Conservation (phyloP, 108 stramenopile genomes). For the Cyclotella cryptica region DNA sequence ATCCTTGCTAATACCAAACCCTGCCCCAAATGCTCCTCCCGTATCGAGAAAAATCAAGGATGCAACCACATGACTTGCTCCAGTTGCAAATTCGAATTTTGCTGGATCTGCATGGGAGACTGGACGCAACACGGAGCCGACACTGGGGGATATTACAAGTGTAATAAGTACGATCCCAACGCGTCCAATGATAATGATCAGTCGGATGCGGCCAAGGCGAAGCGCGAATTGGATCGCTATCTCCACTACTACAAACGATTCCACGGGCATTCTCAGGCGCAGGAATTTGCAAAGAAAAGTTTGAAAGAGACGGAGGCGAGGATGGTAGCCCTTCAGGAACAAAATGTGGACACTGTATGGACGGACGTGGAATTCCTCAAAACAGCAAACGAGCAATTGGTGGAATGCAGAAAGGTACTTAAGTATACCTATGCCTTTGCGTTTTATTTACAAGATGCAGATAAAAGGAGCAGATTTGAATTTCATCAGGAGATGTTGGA, state of each 20-base stretch:
- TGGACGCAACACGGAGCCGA: slow-evolving; percentile 97
- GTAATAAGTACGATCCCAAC: slow-evolving; percentile 86
- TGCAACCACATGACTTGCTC: slow-evolving; percentile 98
- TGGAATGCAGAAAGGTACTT: slow-evolving; percentile 96
- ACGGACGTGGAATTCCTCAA: slow-evolving; percentile 98
- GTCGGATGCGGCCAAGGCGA: slow-evolving; percentile 87
- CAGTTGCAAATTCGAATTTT: slow-evolving; percentile 90
- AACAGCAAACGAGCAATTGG: slow-evolving; percentile 94
- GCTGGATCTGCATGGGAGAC: slow-evolving; percentile 99
- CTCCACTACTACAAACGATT: slow-evolving; percentile 99
- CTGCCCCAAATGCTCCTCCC: slow-evolving; percentile 96
- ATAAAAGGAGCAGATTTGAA: slow-evolving; percentile 93
- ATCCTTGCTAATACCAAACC: slow-evolving; percentile 98
- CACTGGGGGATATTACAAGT: slow-evolving; percentile 99
- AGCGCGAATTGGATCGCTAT: slow-evolving; percentile 96
- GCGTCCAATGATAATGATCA: slow-evolving; percentile 50
- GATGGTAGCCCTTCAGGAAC: slow-evolving; percentile 95
- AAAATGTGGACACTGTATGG: slow-evolving; percentile 79
- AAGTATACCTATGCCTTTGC: slow-evolving; percentile 97
- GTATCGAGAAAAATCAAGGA: slow-evolving; percentile 99
- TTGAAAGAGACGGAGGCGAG: slow-evolving; percentile 86
- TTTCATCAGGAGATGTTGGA: slow-evolving; percentile 99
- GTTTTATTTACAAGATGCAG: slow-evolving; percentile 79
- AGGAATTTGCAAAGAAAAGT: slow-evolving; percentile 92
- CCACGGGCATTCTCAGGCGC: slow-evolving; percentile 92